Evolutionary conservation across 1,139 yeast genomes (phyloP).

Genomic region (Scheffersomyces quercinus): DNA sequence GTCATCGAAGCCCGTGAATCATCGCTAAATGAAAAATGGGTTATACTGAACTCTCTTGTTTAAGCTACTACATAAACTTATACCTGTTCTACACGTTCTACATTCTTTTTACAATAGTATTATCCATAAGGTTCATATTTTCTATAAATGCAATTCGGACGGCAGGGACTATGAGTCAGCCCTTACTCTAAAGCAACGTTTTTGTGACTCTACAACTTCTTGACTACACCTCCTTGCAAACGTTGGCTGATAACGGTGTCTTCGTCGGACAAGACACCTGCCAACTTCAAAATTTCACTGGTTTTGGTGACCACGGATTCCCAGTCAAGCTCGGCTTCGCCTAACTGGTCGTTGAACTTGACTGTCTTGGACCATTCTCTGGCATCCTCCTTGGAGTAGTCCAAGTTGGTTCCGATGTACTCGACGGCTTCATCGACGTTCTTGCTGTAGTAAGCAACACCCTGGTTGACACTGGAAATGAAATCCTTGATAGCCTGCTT

Average conservation of each 20-base stretch:
- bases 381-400: conserved; percentile 78
- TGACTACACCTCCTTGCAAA: conserved; percentile 28
- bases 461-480: conserved; percentile 58
- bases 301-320: conserved; percentile 57
- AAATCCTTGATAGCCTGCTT: conserved; percentile 40
- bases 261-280: conserved; percentile 54
- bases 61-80: no score
- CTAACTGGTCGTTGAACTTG: conserved; percentile 52
- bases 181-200: no score
- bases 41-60: no score
- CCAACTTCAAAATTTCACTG: conserved; percentile 54
- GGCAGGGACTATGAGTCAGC: no score
- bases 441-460: conserved; percentile 62
- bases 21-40: no score
- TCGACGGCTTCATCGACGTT: conserved; percentile 67
- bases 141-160: no score
- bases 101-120: no score
- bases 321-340: conserved; percentile 47
- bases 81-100: no score
- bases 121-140: no score
- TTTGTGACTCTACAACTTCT: conserved; percentile 2
- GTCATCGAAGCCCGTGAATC: no score
- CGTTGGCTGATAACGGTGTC: conserved; percentile 32
- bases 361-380: conserved; percentile 79
- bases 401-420: conserved; percentile 66